These are phyloP conservation scores for Striga asiatica DNA, from an alignment of 257 asterid species.

Conservation along the genomic window DNA sequence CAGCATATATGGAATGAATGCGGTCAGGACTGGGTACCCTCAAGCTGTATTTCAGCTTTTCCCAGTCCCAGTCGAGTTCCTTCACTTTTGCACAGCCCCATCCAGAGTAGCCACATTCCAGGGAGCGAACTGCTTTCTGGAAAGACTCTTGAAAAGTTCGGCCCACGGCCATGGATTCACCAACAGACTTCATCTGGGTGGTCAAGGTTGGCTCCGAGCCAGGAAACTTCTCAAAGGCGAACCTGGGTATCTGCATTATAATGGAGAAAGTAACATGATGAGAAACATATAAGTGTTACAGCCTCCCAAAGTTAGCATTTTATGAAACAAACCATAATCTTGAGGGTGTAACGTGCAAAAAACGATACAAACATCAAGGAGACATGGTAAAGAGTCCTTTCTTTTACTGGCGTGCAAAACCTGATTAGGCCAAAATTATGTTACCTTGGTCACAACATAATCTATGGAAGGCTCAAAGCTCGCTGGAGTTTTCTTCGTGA, in stretches of 20 bases:
- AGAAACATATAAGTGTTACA: background rate
- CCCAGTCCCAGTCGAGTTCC: conserved; percentile 90
- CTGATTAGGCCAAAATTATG: background rate
- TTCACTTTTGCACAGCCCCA: conserved; percentile 90
- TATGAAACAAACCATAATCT: too few species aligned
- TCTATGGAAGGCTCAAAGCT: conserved; percentile 98
- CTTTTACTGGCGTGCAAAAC: too few species aligned
- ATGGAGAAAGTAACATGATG: conserved; percentile 1
- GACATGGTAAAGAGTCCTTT: too few species aligned
- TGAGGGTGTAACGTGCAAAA: too few species aligned
- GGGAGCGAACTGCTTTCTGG: conserved; percentile 86
- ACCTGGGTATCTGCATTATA: conserved; percentile 66
- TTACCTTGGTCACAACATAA: conserved; percentile 93
- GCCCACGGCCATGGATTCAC: conserved; percentile 99
- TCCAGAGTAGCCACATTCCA: conserved; percentile 73
- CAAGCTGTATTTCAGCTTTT: conserved; percentile 59
- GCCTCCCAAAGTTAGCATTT: too few species aligned
- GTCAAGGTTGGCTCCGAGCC: conserved; percentile 95
- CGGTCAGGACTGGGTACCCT: conserved; percentile 92
- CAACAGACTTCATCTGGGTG: conserved; percentile 97
- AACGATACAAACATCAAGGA: too few species aligned
- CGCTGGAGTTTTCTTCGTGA: conserved; percentile 96
- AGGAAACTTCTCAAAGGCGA: conserved; percentile 96
- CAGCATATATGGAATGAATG: conserved; percentile 83
- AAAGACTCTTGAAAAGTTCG: conserved; percentile 96